Evolutionary conservation across 176 grass and related monocot species (phyloP).

Genomic region (Hsuehochloa calcarea): DNA sequence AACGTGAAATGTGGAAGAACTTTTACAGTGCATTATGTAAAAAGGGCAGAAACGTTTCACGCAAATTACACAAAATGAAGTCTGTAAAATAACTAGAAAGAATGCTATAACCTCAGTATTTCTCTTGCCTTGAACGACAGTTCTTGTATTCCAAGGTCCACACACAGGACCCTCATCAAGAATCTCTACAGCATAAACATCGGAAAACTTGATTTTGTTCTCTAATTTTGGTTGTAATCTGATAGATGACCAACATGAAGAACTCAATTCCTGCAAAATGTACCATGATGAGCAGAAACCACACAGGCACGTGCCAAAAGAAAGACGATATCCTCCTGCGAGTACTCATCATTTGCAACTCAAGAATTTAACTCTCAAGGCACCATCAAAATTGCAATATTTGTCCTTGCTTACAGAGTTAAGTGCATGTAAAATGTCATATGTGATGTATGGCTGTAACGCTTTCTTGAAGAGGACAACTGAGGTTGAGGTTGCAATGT

Average conservation of each 20-base stretch:
- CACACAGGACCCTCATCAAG: slow-evolving; percentile 54
- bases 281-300: background rate
- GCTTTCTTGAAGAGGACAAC: background rate
- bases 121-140: slow-evolving; percentile 42
- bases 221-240: slow-evolving; percentile 42
- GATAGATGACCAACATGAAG: slow-evolving; percentile 58
- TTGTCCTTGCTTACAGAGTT: background rate
- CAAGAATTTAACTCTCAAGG: background rate
- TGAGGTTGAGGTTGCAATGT: background rate
- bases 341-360: slow-evolving; percentile 10
- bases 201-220: slow-evolving; percentile 53
- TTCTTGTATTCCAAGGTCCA: slow-evolving; percentile 48
- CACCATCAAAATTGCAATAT: background rate
- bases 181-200: slow-evolving; percentile 83
- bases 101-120: slow-evolving; percentile 61
- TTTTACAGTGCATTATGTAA: background rate
- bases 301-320: background rate
- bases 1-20: background rate
- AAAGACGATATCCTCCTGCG: background rate
- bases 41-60: background rate
- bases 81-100: slow-evolving; percentile 28
- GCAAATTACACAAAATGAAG: slow-evolving; percentile 30
- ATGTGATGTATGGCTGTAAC: background rate
- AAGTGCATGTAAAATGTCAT: slow-evolving; percentile 18
- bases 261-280: slow-evolving; percentile 45